Base-by-base conservation (phyloP, 192 early-diverging fungal species). In the Rhizophagus sp. region DNA sequence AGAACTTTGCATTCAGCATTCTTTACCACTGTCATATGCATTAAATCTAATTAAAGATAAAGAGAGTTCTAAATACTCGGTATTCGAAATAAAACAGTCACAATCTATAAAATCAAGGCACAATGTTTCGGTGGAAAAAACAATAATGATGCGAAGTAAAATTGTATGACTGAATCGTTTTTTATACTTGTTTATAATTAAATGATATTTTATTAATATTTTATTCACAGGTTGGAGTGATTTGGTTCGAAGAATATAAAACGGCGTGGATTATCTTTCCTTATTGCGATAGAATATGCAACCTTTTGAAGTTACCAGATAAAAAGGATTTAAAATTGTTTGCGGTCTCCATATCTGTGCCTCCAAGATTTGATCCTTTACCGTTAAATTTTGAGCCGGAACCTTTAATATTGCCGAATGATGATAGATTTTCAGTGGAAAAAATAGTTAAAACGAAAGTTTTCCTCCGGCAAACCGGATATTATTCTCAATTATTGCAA, bases 101-200 rank as follows among this genome's bases (percentile, higher is more conserved):
- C 52, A 57, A 57, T 2, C 4, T 57, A 7, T 22, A 57, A 57
- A 57, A 57, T 57, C 52, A 57, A 57, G 52, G 6, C 52, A 22
- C 52, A 57, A 57, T 22, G 19, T 57, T 57, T 57, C 19, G 19
- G 17, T 57, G 52, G 52, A 57, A 57, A 57, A 22, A 57, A 57
- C 52, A 57, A 57, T 57, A 57, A 57, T 57, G 52, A 57, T 57
- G 52, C 52, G 52, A 57, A 57, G 52, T 57, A 57, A 57, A 57
- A 57, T 57, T 57, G 52, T 57, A 57, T 22, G 30, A 30, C 30
- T 30, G 52, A 7, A 22, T 57, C 19, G 15, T 19, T 19, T 22
- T 57, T 57, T 19, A 22, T 57, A 22, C 19, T 17, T 52, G 5
- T 57, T 57, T 19, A 57, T 19, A 57, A 6, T 7, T 4, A 19